A percentile compares a stretch with the other conserved stretches of the same genome.
These are phyloP conservation scores for Tetraselmis striata DNA, from an alignment of 139 green algal species.

Conservation along the genomic window DNA sequence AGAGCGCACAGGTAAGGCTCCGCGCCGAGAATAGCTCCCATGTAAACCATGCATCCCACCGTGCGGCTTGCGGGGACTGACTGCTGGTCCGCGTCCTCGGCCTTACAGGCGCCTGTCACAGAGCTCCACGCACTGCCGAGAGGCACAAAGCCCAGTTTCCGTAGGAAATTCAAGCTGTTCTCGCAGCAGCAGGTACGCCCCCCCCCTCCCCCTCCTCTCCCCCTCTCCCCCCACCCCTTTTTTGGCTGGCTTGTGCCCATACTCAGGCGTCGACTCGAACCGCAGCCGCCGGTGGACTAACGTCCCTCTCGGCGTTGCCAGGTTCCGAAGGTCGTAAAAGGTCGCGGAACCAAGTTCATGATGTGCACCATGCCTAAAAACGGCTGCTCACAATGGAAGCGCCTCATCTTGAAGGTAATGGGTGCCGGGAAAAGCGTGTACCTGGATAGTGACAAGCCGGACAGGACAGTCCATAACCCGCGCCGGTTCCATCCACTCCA, in stretches of 20 bases:
- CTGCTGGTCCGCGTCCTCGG: no score
- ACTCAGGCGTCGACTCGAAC: no score
- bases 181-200: neutral
- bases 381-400: neutral
- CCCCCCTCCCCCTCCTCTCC: no score
- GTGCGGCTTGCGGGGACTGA: no score
- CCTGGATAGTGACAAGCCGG: neutral
- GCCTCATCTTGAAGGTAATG: neutral
- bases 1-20: no score
- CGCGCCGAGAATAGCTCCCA: no score
- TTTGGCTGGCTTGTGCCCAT: no score
- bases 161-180: neutral
- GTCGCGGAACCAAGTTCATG: neutral
- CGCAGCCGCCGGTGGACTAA: no score
- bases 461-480: neutral
- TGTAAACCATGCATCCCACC: no score
- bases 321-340: neutral
- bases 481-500: neutral
- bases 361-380: neutral
- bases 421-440: neutral
- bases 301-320: no score
- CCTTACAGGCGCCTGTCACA: no score
- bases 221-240: no score
- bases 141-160: neutral
- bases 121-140: neutral